phyloP scores from a whole-genome alignment of 257 asterid genomes.

The Solanum ossicruentum region DNA sequence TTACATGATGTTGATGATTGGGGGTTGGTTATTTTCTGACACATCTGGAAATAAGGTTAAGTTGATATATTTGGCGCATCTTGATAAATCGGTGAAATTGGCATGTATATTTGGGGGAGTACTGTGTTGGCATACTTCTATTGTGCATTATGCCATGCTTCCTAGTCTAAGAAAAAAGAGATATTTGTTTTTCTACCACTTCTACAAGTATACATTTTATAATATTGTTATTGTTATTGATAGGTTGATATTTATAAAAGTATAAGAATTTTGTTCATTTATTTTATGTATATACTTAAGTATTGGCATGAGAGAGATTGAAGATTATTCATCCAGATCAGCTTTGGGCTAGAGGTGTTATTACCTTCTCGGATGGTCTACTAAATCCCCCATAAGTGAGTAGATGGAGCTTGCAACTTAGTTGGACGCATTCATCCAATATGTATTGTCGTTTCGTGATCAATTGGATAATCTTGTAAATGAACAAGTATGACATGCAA shows the following conservation, averaged over 20 bases:
- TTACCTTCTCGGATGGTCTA: neutral
- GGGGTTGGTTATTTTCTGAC: slow-evolving; percentile 64
- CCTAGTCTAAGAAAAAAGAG: slow-evolving; percentile 48
- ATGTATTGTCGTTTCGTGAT: neutral
- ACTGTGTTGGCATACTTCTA: slow-evolving; percentile 66
- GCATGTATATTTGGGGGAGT: slow-evolving; percentile 60
- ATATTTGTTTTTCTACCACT: no score
- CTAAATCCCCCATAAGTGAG: neutral
- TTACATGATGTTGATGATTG: slow-evolving; percentile 58
- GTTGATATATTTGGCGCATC: slow-evolving; percentile 66
- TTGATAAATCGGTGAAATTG: slow-evolving; percentile 60
- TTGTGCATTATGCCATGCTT: slow-evolving; percentile 69
- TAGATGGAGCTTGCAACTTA: neutral
- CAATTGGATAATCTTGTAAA: neutral
- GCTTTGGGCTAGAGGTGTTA: neutral
- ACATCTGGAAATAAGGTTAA: slow-evolving; percentile 78
- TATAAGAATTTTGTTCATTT: no score
- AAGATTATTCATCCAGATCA: neutral
- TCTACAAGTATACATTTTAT: neutral
- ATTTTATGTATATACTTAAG: neutral
- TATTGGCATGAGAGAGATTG: neutral
- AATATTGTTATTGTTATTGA: slow-evolving; percentile 5
- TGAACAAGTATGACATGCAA: neutral
- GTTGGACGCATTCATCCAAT: neutral
- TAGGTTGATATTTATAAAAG: slow-evolving; percentile 61